Percentiles rank a stretch among this genome's conserved stretches.
Conservation (phyloP, 164 flowering plant species). For the Magnolia sinica region DNA sequence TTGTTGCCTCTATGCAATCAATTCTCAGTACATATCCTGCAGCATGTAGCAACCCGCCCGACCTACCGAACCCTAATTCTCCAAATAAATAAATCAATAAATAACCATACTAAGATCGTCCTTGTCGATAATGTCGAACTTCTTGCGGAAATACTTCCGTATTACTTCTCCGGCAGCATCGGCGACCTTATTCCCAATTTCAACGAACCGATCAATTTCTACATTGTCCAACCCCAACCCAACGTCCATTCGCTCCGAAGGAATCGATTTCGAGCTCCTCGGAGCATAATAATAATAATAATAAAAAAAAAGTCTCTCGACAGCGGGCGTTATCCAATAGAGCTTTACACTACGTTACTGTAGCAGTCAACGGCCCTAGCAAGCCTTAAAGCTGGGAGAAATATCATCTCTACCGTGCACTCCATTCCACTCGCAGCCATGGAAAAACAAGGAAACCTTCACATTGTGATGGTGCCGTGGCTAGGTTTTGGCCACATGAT, state of each 20-base stretch:
- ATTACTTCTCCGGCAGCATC: conserved; percentile 91
- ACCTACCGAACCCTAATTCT: background rate
- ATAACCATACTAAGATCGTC: conserved; percentile 69
- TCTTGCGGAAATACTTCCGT: conserved; percentile 72
- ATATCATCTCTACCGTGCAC: too few species aligned
- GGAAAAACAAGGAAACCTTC: background rate
- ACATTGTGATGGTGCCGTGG: background rate
- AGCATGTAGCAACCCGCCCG: too few species aligned
- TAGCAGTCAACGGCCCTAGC: too few species aligned
- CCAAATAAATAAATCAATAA: background rate
- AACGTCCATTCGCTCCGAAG: conserved; percentile 13
- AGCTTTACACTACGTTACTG: too few species aligned
- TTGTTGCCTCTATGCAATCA: too few species aligned
- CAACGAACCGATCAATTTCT: conserved; percentile 43
- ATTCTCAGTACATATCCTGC: too few species aligned
- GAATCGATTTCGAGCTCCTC: conserved; percentile 22
- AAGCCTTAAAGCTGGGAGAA: too few species aligned
- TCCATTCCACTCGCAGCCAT: too few species aligned
- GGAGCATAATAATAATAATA: too few species aligned
- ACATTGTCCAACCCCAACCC: conserved; percentile 10
- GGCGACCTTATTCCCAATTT: conserved; percentile 65
- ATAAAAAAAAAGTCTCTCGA: too few species aligned
- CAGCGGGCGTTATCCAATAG: too few species aligned
- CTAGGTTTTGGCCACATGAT: conserved; percentile 13
- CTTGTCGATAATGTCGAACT: conserved; percentile 76